Percentiles rank a stretch among this genome's conserved stretches.
phyloP scores from a whole-genome alignment of 2,329 filamentous ascomycete species.

The Penicillium griseofulvum region DNA sequence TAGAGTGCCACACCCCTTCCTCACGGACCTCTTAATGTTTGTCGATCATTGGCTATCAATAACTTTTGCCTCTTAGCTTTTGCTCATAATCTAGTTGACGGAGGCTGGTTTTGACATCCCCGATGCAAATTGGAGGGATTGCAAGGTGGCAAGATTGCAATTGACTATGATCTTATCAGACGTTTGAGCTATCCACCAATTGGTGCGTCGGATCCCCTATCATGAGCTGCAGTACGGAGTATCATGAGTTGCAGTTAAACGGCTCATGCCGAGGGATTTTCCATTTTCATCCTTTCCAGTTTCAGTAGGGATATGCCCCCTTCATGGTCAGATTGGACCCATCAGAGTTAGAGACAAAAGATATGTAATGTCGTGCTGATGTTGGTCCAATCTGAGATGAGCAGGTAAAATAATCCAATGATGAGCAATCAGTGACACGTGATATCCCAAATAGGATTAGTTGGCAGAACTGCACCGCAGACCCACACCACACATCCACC shows the following conservation, averaged over 20 bases:
- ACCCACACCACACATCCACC: no score
- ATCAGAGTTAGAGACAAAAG: not conserved
- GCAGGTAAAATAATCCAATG: not conserved
- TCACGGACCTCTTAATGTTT: not conserved
- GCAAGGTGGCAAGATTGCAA: not conserved
- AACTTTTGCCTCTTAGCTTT: not conserved
- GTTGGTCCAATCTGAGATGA: not conserved
- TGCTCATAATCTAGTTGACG: not conserved
- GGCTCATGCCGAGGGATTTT: not conserved
- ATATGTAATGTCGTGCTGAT: constrained; percentile 1
- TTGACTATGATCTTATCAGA: constrained; percentile 14
- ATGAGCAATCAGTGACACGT: constrained; percentile 3
- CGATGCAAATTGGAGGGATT: not conserved
- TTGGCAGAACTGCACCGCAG: constrained; percentile 11
- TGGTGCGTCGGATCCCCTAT: not conserved
- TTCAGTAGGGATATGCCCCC: not conserved
- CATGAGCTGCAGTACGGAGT: not conserved
- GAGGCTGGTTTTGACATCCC: not conserved
- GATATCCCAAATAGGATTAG: constrained; percentile 5
- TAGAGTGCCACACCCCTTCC: not conserved
- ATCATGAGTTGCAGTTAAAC: not conserved
- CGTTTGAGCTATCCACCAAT: constrained; percentile 12
- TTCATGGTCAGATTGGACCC: not conserved
- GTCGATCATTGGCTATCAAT: not conserved
- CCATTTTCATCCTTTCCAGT: not conserved